Evolutionary conservation across 805 yeast genomes (phyloP).

Genomic region (Diddensiella transvaalensis): DNA sequence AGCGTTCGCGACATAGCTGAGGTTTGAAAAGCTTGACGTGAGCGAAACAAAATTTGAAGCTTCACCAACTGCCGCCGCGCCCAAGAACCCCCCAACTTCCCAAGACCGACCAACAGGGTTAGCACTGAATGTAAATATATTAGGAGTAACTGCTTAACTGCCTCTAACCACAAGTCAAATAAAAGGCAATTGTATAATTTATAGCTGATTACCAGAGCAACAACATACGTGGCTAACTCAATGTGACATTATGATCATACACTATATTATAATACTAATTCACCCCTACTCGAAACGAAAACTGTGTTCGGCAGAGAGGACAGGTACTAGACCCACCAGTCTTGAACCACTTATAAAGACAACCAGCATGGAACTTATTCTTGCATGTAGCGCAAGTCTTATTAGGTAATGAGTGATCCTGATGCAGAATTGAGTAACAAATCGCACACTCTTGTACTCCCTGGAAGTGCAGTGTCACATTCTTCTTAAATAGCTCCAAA

Average conservation of each 20-base stretch:
- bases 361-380: constrained; percentile 92
- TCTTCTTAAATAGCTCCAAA: constrained; percentile 62
- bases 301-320: constrained; percentile 82
- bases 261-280: no score
- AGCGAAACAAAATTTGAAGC: no score
- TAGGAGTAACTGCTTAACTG: no score
- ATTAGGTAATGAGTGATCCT: constrained; percentile 85
- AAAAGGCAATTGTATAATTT: no score
- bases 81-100: neutral
- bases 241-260: no score
- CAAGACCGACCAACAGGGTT: no score
- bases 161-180: no score
- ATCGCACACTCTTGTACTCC: constrained; percentile 97
- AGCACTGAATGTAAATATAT: no score
- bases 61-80: neutral
- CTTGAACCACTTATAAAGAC: constrained; percentile 95
- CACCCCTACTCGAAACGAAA: constrained; percentile 31
- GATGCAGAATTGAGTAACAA: constrained; percentile 88
- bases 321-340: constrained; percentile 90
- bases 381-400: constrained; percentile 86
- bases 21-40: no score
- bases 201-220: no score
- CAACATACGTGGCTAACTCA: no score
- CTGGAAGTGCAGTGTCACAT: constrained; percentile 79
- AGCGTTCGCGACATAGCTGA: neutral